phyloP scores from a whole-genome alignment of 164 flowering plant genomes.

The Hamamelis virginiana region DNA sequence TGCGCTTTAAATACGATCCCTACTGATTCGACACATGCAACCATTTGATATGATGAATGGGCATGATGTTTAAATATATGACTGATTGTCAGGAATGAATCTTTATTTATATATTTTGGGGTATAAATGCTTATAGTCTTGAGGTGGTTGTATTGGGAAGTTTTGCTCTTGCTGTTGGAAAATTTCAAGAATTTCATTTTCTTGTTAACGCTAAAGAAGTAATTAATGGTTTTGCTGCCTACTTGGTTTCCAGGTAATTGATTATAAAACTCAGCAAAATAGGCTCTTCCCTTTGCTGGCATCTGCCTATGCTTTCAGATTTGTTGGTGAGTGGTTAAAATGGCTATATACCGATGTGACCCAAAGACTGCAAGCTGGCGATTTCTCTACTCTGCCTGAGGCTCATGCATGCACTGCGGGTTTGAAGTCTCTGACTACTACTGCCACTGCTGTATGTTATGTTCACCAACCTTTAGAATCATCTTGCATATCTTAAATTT shows the following conservation, averaged over 20 bases:
- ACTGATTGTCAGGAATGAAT: no score
- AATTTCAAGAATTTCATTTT: background rate
- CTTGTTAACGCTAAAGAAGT: background rate
- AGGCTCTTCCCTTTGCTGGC: constrained; percentile 98
- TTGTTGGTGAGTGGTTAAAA: constrained; percentile 95
- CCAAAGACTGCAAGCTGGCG: constrained; percentile 75
- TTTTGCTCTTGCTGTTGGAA: background rate
- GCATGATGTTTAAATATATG: no score
- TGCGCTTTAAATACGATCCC: no score
- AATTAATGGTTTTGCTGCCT: constrained; percentile 2
- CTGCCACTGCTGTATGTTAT: constrained; percentile 81
- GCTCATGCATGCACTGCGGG: constrained; percentile 99
- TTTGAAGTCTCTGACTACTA: constrained; percentile 92
- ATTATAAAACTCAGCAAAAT: constrained; percentile 96
- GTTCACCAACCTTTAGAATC: background rate
- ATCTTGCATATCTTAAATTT: background rate
- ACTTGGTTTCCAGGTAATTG: constrained; percentile 68
- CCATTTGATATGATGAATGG: no score
- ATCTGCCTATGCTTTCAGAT: constrained; percentile 94
- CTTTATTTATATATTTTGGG: no score
- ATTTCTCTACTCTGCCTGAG: constrained; percentile 95
- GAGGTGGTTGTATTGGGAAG: no score
- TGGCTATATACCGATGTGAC: constrained; percentile 95
- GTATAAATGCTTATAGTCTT: no score
- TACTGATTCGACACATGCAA: no score